Percentiles rank a stretch among this genome's conserved stretches.
Conservation (phyloP, 768 basidiomycete genomes). For the Pholiota molesta region DNA sequence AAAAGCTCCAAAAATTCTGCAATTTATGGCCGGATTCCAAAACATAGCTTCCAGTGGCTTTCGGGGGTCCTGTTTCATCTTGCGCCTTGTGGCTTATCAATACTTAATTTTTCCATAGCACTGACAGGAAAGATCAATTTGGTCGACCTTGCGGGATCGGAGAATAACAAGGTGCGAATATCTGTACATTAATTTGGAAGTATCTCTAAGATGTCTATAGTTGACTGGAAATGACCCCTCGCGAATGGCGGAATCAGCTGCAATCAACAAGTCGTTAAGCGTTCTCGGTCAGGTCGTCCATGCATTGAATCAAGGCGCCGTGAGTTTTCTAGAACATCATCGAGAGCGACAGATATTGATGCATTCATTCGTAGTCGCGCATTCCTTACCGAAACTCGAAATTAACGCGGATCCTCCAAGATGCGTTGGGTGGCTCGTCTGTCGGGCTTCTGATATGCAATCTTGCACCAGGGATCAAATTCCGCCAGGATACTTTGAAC, state of each 20-base stretch:
- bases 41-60: too few relatives aligned
- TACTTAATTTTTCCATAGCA: slow-evolving; percentile 38
- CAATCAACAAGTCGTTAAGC: slow-evolving; percentile 89
- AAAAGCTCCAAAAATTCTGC: too few relatives aligned
- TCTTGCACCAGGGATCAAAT: slow-evolving; percentile 80
- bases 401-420: slow-evolving; percentile 87
- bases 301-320: slow-evolving; percentile 76
- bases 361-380: slow-evolving; percentile 49
- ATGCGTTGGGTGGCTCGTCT: slow-evolving; percentile 82
- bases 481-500: slow-evolving; percentile 86
- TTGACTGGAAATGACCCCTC: slow-evolving; percentile 84
- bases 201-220: slow-evolving; percentile 27
- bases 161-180: slow-evolving; percentile 78
- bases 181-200: neutral
- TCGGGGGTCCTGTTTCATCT: too few relatives aligned
- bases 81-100: neutral
- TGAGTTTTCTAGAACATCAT: slow-evolving; percentile 33
- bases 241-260: slow-evolving; percentile 87
- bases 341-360: slow-evolving; percentile 9
- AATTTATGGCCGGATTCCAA: too few relatives aligned
- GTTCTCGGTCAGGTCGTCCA: slow-evolving; percentile 89
- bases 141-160: slow-evolving; percentile 89
- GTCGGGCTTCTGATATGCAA: slow-evolving; percentile 86
- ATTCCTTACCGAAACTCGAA: slow-evolving; percentile 92
- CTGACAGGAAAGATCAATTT: slow-evolving; percentile 80